Conservation (phyloP, 2,329 filamentous ascomycete genomes). For the Diplodia sapinea region DNA sequence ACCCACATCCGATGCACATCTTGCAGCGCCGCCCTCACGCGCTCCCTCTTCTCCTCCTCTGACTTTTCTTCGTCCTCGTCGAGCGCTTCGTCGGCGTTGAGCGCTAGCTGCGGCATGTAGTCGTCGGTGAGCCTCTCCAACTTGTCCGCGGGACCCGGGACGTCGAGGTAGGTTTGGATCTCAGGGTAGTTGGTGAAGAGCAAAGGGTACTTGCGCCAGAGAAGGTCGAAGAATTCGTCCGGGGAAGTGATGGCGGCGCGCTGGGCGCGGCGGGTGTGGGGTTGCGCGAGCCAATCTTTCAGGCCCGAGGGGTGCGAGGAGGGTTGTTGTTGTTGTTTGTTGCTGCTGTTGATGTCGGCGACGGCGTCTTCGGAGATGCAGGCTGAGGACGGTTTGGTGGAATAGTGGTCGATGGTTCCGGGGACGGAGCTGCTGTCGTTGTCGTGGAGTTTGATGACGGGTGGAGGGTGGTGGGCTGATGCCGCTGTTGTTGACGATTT, state of each 20-base stretch:
- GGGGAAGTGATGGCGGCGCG: background rate
- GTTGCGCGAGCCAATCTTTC: background rate
- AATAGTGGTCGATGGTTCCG: background rate
- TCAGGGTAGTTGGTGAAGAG: constrained; percentile 7
- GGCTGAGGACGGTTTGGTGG: background rate
- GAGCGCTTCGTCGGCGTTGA: background rate
- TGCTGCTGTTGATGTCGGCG: background rate
- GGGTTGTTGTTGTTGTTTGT: background rate
- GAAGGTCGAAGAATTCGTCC: background rate
- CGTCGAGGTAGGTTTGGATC: background rate
- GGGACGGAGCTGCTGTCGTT: background rate
- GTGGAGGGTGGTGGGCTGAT: background rate
- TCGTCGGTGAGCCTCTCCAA: constrained; percentile 7
- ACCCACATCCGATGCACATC: background rate
- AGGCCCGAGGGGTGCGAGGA: background rate
- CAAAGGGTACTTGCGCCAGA: background rate
- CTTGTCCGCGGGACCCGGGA: constrained; percentile 2
- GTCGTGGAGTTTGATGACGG: background rate
- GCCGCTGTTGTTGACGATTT: background rate
- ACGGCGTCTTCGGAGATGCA: background rate
- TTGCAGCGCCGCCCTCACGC: background rate
- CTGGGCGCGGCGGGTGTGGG: background rate
- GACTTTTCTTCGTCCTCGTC: background rate
- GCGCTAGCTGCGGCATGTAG: background rate
- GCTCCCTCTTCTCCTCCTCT: background rate